Evolutionary conservation across 2,329 filamentous ascomycete genomes (phyloP).

Genomic region (Apiospora phragmitis): DNA sequence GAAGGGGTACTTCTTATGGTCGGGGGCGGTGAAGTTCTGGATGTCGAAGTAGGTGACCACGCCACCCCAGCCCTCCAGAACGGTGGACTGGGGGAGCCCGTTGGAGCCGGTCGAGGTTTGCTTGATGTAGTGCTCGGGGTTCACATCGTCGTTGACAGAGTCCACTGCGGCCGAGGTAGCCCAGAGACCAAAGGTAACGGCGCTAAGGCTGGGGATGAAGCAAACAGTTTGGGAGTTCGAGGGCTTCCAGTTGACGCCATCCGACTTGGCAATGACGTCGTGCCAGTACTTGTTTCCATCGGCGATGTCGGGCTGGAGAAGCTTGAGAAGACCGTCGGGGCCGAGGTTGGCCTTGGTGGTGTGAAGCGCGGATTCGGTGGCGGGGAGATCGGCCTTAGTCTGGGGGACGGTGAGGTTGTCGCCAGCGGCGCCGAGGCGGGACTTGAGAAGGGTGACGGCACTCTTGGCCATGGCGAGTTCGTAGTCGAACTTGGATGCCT

Average conservation of each 20-base stretch:
- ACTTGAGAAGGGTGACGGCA: slow-evolving; percentile 16
- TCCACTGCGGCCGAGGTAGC: slow-evolving; percentile 25
- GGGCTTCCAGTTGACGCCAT: slow-evolving; percentile 19
- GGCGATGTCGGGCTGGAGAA: slow-evolving; percentile 24
- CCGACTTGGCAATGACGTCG: slow-evolving; percentile 19
- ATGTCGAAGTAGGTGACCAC: slow-evolving; percentile 38
- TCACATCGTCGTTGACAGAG: slow-evolving; percentile 27
- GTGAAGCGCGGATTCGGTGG: slow-evolving; percentile 18
- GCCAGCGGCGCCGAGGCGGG: slow-evolving; percentile 9
- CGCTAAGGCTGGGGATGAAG: slow-evolving; percentile 28
- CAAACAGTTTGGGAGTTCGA: slow-evolving; percentile 24
- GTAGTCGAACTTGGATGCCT: slow-evolving; percentile 17
- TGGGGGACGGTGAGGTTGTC: slow-evolving; percentile 12
- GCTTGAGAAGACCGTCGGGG: slow-evolving; percentile 22
- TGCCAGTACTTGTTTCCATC: slow-evolving; percentile 27
- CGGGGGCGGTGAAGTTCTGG: slow-evolving; percentile 30
- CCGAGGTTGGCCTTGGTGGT: slow-evolving; percentile 24
- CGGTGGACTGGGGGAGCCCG: slow-evolving; percentile 21
- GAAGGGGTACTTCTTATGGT: slow-evolving; percentile 31
- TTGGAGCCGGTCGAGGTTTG: slow-evolving; percentile 18
- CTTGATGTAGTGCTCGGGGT: slow-evolving; percentile 32
- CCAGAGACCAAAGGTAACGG: slow-evolving; percentile 25
- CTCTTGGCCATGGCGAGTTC: slow-evolving; percentile 18
- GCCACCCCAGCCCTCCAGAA: slow-evolving; percentile 32
- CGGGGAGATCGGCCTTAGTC: slow-evolving; percentile 17